phyloP scores from a whole-genome alignment of 305 asterid species.

The Rubia peregrina region DNA sequence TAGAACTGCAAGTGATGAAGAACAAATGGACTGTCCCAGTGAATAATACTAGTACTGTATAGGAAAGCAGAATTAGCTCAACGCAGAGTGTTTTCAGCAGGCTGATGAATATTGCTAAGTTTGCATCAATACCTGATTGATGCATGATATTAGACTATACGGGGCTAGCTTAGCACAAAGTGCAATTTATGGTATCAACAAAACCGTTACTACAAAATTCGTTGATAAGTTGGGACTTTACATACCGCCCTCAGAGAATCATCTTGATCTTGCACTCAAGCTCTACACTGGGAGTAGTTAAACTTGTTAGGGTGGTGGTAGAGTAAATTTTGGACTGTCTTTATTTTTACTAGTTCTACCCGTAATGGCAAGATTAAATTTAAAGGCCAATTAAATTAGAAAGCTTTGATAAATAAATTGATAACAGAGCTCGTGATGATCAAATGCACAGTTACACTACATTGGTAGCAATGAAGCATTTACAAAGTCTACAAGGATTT shows the following conservation, averaged over 20 bases:
- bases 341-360: too few species aligned
- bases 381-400: not conserved
- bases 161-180: not conserved
- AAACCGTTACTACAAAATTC: too few species aligned
- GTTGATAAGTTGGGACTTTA: too few species aligned
- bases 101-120: not conserved
- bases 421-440: not conserved
- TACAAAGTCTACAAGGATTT: not conserved
- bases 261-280: too few species aligned
- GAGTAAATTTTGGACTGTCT: too few species aligned
- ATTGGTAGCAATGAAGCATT: not conserved
- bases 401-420: not conserved
- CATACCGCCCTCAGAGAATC: too few species aligned
- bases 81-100: not conserved
- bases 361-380: too few species aligned
- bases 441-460: not conserved
- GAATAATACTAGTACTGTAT: constrained; percentile 13
- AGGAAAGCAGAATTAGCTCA: not conserved
- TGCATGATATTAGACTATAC: not conserved
- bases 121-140: not conserved
- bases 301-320: too few species aligned
- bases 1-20: constrained; percentile 32
- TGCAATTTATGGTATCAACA: not conserved
- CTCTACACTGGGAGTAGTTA: too few species aligned
- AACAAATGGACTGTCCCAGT: constrained; percentile 22